A percentile compares a stretch with the other conserved stretches of the same genome.
These are phyloP conservation scores for Fusarium sp. DNA, from an alignment of 2,329 filamentous ascomycete genomes.

Conservation along the genomic window DNA sequence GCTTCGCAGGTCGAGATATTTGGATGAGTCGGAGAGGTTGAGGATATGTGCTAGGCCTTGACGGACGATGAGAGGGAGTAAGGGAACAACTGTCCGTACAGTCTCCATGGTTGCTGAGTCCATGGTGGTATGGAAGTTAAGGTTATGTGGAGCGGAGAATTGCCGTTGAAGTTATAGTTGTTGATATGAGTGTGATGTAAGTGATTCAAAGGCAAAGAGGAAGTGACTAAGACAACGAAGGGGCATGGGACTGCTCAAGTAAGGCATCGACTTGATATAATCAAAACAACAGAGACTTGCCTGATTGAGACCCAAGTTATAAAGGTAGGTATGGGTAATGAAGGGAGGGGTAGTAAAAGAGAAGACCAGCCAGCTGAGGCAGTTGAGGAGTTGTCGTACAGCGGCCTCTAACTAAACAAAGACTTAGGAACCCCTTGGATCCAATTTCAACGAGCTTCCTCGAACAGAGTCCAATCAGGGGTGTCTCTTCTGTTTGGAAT, in stretches of 20 bases:
- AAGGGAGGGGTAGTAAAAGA: conserved; percentile 4
- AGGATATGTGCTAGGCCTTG: conserved; percentile 74
- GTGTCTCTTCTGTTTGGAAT: conserved; percentile 1
- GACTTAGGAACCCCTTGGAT: conserved; percentile 2
- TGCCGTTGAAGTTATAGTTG: background rate
- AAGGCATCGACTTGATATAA: background rate
- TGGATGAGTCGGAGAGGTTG: conserved; percentile 74
- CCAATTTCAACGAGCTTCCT: background rate
- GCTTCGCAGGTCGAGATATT: conserved; percentile 83
- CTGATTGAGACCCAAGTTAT: background rate
- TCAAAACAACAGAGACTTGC: background rate
- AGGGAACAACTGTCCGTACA: conserved; percentile 59
- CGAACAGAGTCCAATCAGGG: conserved; percentile 17
- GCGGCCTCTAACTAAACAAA: conserved; percentile 19
- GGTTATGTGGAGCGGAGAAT: background rate
- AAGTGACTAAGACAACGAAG: background rate
- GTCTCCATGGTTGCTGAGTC: conserved; percentile 32
- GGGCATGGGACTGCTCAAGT: background rate
- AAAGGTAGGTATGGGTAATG: conserved; percentile 8
- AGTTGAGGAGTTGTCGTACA: conserved; percentile 14
- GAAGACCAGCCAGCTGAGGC: background rate
- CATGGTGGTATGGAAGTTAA: conserved; percentile 8
- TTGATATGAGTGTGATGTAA: conserved; percentile 19
- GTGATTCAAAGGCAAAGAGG: conserved; percentile 13
- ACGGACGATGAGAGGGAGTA: conserved; percentile 72